Evolutionary conservation across 225 moss, liverwort and hornwort genomes (phyloP).

Genomic region (Polytrichum formosum): DNA sequence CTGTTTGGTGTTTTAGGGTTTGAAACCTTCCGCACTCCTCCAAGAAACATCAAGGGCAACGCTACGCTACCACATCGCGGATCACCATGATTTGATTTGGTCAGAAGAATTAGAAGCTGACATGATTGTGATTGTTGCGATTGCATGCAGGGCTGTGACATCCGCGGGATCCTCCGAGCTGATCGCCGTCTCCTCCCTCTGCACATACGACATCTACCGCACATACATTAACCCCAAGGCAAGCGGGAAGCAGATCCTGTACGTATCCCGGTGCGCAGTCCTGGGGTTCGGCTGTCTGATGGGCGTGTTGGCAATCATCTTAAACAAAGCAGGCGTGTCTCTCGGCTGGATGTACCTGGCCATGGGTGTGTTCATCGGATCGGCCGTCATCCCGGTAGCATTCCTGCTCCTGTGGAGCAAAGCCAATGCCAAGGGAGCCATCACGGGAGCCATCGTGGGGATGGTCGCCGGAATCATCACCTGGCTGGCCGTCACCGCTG

Average conservation of each 20-base stretch:
- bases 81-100: no score
- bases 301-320: conserved; percentile 76
- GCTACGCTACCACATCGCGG: no score
- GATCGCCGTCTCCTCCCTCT: conserved; percentile 84
- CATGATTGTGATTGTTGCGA: not conserved
- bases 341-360: conserved; percentile 97
- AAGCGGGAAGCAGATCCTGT: conserved; percentile 67
- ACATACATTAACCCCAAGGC: conserved; percentile 95
- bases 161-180: conserved; percentile 94
- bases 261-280: conserved; percentile 63
- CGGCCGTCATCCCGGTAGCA: conserved; percentile 89
- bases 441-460: conserved; percentile 50
- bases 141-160: conserved; percentile 78
- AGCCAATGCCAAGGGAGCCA: conserved; percentile 74
- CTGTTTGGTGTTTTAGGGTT: no score
- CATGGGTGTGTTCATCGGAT: conserved; percentile 94
- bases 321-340: conserved; percentile 80
- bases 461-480: conserved; percentile 48
- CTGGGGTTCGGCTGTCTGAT: conserved; percentile 71
- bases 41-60: no score
- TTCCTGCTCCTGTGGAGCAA: conserved; percentile 90
- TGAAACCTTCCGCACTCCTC: no score
- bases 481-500: conserved; percentile 63
- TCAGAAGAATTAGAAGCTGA: no score
- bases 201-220: conserved; percentile 90